Evolutionary conservation across 2,329 filamentous ascomycete genomes (phyloP).

Genomic region (Microcyclospora pomicola): DNA sequence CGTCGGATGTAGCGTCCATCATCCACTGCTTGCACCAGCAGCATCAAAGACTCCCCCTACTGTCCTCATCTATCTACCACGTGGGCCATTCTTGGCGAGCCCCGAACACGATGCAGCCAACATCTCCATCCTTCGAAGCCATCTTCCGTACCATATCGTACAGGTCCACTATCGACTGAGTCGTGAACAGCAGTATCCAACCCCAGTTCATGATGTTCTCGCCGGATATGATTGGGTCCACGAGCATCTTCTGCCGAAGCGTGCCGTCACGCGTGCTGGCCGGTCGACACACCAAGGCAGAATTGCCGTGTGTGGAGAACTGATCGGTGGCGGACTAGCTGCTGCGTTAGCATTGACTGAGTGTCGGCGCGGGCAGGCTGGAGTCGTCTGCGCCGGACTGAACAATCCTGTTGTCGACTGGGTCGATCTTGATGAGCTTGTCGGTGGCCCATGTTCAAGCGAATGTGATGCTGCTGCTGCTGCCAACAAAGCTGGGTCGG

Average conservation of each 20-base stretch:
- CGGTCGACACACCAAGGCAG: slow-evolving; percentile 17
- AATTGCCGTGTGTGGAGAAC: slow-evolving; percentile 34
- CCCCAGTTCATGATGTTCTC: slow-evolving; percentile 34
- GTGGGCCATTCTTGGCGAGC: slow-evolving; percentile 25
- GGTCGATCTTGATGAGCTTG: slow-evolving; percentile 22
- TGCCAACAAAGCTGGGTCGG: background rate
- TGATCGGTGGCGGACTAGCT: slow-evolving; percentile 35
- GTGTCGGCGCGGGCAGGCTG: slow-evolving; percentile 26
- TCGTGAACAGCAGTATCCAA: slow-evolving; percentile 26
- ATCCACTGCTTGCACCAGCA: slow-evolving; percentile 13
- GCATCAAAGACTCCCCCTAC: slow-evolving; percentile 7
- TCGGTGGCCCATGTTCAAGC: slow-evolving; percentile 9
- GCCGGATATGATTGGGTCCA: slow-evolving; percentile 35
- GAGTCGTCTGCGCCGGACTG: slow-evolving; percentile 32
- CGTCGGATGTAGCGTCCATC: slow-evolving; percentile 9
- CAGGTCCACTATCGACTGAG: slow-evolving; percentile 33
- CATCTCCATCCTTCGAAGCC: slow-evolving; percentile 21
- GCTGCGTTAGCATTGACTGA: slow-evolving; percentile 38
- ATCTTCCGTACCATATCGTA: slow-evolving; percentile 28
- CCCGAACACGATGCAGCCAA: slow-evolving; percentile 19
- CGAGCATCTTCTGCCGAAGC: slow-evolving; percentile 23
- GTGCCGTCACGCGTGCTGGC: slow-evolving; percentile 13
- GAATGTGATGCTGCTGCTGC: background rate
- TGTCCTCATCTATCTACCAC: slow-evolving; percentile 28
- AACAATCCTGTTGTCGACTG: slow-evolving; percentile 37